These are phyloP conservation scores for Psophocarpus tetragonolobus DNA, from an alignment of 306 rosid species.

Conservation along the genomic window DNA sequence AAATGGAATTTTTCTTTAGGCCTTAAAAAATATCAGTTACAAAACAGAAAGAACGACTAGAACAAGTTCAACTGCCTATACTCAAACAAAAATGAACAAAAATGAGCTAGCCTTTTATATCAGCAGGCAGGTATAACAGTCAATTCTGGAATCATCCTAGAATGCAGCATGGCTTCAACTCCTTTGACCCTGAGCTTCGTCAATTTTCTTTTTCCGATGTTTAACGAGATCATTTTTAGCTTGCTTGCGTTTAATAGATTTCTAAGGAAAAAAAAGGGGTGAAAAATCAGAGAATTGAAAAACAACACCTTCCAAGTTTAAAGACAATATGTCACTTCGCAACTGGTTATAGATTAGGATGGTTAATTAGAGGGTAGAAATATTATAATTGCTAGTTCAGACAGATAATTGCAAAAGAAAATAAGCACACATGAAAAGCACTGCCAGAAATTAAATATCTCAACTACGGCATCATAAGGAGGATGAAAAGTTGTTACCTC, in stretches of 20 bases:
- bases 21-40: neutral
- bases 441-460: neutral
- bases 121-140: too few species aligned
- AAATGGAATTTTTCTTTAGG: neutral
- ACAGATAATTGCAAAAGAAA: neutral
- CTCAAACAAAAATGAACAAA: neutral
- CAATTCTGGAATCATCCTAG: neutral
- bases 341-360: neutral
- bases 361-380: neutral
- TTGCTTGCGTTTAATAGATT: conserved; percentile 59
- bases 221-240: conserved; percentile 41
- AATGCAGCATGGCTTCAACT: conserved; percentile 24
- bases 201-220: conserved; percentile 65
- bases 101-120: neutral
- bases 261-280: conserved; percentile 37
- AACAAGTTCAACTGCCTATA: neutral
- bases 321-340: neutral
- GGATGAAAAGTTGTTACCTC: conserved; percentile 45
- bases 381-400: neutral
- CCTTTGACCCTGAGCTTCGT: conserved; percentile 47
- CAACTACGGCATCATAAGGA: neutral
- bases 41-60: conserved; percentile 10
- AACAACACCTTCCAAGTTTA: neutral
- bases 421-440: neutral
- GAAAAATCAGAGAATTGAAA: conserved; percentile 13